Conservation (phyloP, 2,329 filamentous ascomycete genomes). For the Sclerotiophoma versabilis region DNA sequence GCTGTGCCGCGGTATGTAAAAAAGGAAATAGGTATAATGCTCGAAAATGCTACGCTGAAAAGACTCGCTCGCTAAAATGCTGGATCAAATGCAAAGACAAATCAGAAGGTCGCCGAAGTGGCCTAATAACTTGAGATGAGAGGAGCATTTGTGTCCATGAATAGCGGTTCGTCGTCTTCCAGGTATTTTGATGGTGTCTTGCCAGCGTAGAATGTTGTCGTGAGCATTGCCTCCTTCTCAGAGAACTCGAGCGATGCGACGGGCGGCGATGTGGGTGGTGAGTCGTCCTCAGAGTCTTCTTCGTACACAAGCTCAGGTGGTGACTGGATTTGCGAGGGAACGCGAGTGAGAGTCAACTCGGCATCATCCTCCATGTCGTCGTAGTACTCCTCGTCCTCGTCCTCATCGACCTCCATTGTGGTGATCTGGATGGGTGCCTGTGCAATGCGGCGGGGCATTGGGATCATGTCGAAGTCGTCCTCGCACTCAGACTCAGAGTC, state of each 20-base stretch:
- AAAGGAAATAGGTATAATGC: slow-evolving; percentile 41
- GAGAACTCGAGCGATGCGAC: slow-evolving; percentile 54
- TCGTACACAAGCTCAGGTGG: slow-evolving; percentile 60
- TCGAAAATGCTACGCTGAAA: slow-evolving; percentile 39
- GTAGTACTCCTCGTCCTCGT: slow-evolving; percentile 53
- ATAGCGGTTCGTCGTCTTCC: slow-evolving; percentile 49
- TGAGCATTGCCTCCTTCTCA: slow-evolving; percentile 57
- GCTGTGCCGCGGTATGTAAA: slow-evolving; percentile 26
- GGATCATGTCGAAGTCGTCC: slow-evolving; percentile 57
- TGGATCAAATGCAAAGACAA: slow-evolving; percentile 40
- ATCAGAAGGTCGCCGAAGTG: slow-evolving; percentile 39
- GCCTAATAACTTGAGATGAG: slow-evolving; percentile 52
- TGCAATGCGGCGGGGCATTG: slow-evolving; percentile 50
- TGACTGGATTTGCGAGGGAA: slow-evolving; percentile 53
- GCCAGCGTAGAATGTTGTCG: slow-evolving; percentile 54
- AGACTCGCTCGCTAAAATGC: slow-evolving; percentile 49
- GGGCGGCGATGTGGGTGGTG: slow-evolving; percentile 56
- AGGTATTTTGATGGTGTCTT: slow-evolving; percentile 47
- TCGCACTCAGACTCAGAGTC: slow-evolving; percentile 63
- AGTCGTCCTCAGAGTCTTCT: slow-evolving; percentile 58
- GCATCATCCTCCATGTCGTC: slow-evolving; percentile 57
- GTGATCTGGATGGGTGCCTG: slow-evolving; percentile 54
- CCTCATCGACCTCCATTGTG: slow-evolving; percentile 52
- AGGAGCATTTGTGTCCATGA: slow-evolving; percentile 51
- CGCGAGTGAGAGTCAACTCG: slow-evolving; percentile 55